Base-by-base conservation (phyloP, 2,329 filamentous ascomycete species). In the Colletotrichum echinochloae region DNA sequence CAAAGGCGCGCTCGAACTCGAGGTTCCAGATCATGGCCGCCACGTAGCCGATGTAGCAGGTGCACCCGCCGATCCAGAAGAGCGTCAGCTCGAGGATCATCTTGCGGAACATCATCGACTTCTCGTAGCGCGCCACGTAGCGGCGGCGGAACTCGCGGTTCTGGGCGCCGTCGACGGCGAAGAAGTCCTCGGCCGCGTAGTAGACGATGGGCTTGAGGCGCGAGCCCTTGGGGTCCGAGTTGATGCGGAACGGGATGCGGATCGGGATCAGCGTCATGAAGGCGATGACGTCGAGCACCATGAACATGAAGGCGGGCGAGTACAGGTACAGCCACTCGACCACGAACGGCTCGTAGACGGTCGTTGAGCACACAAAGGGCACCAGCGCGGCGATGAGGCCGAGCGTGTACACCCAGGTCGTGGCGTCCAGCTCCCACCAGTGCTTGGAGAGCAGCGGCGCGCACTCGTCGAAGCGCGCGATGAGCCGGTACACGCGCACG, bases 21-120 rank as follows among this genome's bases (percentile, higher is more conserved):
- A 70, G 41, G 3, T 70, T 66, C 67, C 67, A 70, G 20, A 70
- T 70, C 56, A 70, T 67, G 64, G 56, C 67, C 2, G 67, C 67
- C 23, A 63, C 59, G 51, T 70, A 70, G 30, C 67, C 67, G 3
- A 70, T 66, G 52, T 62, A 70, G 35, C 51, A 56, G 2, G 64
- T 57, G 64, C 67, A 70, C 1, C 67, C 67, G 44, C 67, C 67
- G 64, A 70, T 70, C 67, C 67, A 70, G 52, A 70, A 70, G 28
- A 70, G 44, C 14, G 67, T 70, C 51, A 70, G 26, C 51, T 70
- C 67, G 20, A 70, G 67, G 20, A 70, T 70, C 67, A 70, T 70
- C 64, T 70, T 70, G 44, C 52, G 67, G 52, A 70, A 70, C 64
- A 67, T 67, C 64, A 70, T 70, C 5, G 67, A 70, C 67, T 70